Conservation (phyloP, 1,139 yeast species). For the Geotrichum armillariae region DNA sequence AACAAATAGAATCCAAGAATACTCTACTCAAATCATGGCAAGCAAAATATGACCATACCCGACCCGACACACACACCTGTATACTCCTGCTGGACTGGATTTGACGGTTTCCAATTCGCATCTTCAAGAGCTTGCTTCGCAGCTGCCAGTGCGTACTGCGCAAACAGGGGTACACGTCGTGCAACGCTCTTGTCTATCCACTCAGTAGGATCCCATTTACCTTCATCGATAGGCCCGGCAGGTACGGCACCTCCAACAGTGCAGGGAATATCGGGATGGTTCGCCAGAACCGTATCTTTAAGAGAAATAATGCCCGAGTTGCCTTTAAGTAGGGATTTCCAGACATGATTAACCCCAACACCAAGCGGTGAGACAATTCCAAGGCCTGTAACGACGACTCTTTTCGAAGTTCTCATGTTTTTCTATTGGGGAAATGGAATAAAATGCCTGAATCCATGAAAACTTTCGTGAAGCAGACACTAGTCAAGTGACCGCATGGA, state of each 20-base stretch:
- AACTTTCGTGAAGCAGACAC: no score
- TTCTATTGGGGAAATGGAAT: no score
- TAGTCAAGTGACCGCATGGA: no score
- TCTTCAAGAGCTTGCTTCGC: constrained; percentile 74
- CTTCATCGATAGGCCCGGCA: constrained; percentile 46
- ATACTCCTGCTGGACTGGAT: constrained; percentile 31
- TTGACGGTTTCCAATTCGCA: constrained; percentile 52
- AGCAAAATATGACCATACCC: constrained; percentile 93
- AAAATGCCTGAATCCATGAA: no score
- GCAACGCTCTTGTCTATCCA: constrained; percentile 37
- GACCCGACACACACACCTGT: constrained; percentile 87
- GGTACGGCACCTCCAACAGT: constrained; percentile 79
- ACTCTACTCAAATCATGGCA: constrained; percentile 67
- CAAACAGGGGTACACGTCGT: constrained; percentile 66
- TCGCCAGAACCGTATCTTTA: constrained; percentile 50
- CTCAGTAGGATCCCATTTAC: constrained; percentile 46
- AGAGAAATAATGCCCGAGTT: constrained; percentile 43
- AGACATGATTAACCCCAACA: constrained; percentile 50
- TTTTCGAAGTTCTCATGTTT: no score
- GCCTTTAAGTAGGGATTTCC: constrained; percentile 40
- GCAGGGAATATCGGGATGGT: constrained; percentile 55
- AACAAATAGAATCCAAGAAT: no score
- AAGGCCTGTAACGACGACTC: constrained; percentile 91
- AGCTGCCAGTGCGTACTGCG: constrained; percentile 80
- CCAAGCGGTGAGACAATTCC: constrained; percentile 90